Evolutionary conservation across 768 basidiomycete species (phyloP).

Genomic region (Naganishia antarctica): DNA sequence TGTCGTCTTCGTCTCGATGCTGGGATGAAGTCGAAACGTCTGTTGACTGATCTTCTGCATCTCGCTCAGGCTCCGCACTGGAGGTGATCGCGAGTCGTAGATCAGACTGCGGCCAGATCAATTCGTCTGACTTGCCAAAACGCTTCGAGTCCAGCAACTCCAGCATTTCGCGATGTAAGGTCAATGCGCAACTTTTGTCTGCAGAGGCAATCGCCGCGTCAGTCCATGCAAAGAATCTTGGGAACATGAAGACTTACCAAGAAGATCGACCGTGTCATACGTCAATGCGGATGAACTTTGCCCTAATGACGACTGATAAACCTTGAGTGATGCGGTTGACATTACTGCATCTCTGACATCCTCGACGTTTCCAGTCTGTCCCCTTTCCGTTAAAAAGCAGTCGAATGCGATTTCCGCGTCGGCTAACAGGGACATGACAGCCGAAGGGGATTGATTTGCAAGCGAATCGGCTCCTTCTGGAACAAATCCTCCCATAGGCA

Average conservation of each 20-base stretch:
- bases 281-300: conserved; percentile 56
- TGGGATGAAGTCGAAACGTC: conserved; percentile 40
- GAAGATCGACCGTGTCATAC: conserved; percentile 59
- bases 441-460: conserved; percentile 55
- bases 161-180: conserved; percentile 76
- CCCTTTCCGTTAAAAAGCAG: conserved; percentile 59
- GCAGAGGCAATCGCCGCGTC: neutral
- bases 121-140: conserved; percentile 57
- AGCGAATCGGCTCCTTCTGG: conserved; percentile 50
- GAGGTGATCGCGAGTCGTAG: neutral
- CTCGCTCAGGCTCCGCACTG: neutral
- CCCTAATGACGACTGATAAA: conserved; percentile 77
- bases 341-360: conserved; percentile 70
- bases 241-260: conserved; percentile 54
- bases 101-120: conserved; percentile 62
- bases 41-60: neutral
- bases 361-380: conserved; percentile 60
- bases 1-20: neutral
- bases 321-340: conserved; percentile 64
- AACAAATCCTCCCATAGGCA: conserved; percentile 73
- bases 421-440: conserved; percentile 60
- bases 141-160: conserved; percentile 53
- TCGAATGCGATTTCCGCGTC: conserved; percentile 68
- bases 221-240: neutral
- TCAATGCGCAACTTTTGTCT: conserved; percentile 74